Conservation (phyloP, 148 eudicot species). For the Cornus suecica region DNA sequence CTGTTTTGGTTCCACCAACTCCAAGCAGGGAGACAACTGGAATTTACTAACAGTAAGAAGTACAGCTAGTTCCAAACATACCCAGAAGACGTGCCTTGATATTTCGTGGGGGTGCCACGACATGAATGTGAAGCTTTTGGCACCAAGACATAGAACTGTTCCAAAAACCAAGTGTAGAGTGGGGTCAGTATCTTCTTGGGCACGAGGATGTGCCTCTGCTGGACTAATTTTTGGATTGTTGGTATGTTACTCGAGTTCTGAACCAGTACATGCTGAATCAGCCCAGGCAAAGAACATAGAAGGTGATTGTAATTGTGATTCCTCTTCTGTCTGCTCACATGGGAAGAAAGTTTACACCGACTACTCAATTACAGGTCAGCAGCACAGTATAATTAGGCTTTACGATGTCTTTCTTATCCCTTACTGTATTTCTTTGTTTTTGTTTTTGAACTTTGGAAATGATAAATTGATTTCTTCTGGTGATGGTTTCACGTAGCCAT, state of each 20-base stretch:
- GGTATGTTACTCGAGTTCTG: constrained; percentile 55
- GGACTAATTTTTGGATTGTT: constrained; percentile 62
- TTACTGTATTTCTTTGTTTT: not conserved
- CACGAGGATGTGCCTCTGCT: constrained; percentile 34
- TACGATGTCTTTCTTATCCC: not conserved
- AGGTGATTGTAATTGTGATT: constrained; percentile 22
- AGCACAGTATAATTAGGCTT: not conserved
- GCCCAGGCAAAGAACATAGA: constrained; percentile 28
- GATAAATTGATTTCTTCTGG: not conserved
- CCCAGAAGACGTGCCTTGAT: constrained; percentile 31
- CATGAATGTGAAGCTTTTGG: constrained; percentile 32
- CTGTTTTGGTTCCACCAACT: constrained; percentile 19
- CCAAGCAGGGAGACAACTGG: constrained; percentile 27
- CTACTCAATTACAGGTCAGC: constrained; percentile 77
- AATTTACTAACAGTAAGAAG: constrained; percentile 33
- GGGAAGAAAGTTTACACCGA: constrained; percentile 77
- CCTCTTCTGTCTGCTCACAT: constrained; percentile 46
- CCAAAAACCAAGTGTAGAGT: constrained; percentile 36
- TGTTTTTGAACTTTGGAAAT: not conserved
- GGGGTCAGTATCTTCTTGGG: constrained; percentile 44
- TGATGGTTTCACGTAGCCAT: not conserved
- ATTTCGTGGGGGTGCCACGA: constrained; percentile 33
- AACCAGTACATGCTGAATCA: constrained; percentile 58
- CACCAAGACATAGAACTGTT: constrained; percentile 37
- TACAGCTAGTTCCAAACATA: constrained; percentile 20